Evolutionary conservation across 1,284 basidiomycete genomes (phyloP).

Genomic region (Pterula multifida): DNA sequence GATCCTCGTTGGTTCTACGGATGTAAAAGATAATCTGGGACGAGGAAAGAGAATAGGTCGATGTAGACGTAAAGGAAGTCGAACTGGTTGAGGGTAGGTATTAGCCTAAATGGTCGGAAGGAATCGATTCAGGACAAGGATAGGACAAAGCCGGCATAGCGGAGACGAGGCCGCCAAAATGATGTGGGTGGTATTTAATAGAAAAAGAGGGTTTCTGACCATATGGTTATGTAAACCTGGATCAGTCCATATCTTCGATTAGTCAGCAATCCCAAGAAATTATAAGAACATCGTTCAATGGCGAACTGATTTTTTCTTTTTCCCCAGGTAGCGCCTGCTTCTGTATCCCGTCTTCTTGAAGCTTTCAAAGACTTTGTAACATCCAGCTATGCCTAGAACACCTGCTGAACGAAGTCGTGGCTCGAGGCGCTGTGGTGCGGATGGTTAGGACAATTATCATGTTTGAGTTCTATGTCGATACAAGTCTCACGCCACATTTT

Average conservation of each 20-base stretch:
- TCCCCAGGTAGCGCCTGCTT: slow-evolving; percentile 1
- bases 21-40: not conserved
- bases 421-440: slow-evolving; percentile 27
- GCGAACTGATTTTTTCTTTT: not conserved
- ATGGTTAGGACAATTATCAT: slow-evolving; percentile 24
- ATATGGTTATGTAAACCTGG: not conserved
- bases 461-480: slow-evolving; percentile 9
- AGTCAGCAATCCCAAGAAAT: not conserved
- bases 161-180: not conserved
- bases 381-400: slow-evolving; percentile 23
- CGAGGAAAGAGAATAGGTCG: not conserved
- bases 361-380: not conserved
- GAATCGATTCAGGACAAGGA: not conserved
- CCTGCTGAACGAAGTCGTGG: slow-evolving; percentile 41
- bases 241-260: not conserved
- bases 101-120: not conserved
- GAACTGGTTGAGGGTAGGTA: not conserved
- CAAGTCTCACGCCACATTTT: slow-evolving; percentile 11
- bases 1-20: too few species aligned
- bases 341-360: not conserved
- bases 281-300: not conserved
- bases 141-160: not conserved
- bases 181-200: not conserved
- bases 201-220: not conserved
- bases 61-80: too few species aligned